Conservation (phyloP, 2,329 filamentous ascomycete species). For the Claviceps purpurea region DNA sequence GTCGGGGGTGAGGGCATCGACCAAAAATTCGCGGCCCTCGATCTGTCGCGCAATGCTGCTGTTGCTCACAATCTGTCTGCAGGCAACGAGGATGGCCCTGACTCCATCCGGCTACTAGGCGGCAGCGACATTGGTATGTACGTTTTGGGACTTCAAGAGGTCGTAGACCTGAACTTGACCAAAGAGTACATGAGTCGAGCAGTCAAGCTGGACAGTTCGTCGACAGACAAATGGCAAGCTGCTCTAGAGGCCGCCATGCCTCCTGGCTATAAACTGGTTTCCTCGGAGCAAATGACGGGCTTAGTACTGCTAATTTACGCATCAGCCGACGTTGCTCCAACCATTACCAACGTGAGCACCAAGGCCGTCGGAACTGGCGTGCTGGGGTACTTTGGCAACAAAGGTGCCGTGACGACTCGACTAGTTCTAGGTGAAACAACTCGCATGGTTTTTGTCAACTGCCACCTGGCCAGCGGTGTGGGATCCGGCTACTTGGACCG, state of each 20-base stretch:
- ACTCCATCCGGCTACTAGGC: slow-evolving; percentile 33
- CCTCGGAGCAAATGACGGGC: slow-evolving; percentile 76
- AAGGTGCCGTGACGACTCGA: slow-evolving; percentile 73
- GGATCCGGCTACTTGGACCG: slow-evolving; percentile 67
- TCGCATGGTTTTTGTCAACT: slow-evolving; percentile 78
- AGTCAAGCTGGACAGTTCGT: slow-evolving; percentile 57
- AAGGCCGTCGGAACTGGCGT: slow-evolving; percentile 78
- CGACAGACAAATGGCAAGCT: slow-evolving; percentile 67
- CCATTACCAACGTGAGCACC: slow-evolving; percentile 70
- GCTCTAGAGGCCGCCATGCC: slow-evolving; percentile 64
- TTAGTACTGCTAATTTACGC: slow-evolving; percentile 77
- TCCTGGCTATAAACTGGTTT: slow-evolving; percentile 59
- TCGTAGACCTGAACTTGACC: slow-evolving; percentile 72
- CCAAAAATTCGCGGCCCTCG: slow-evolving; percentile 43
- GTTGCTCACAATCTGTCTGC: slow-evolving; percentile 18
- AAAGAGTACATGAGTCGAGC: slow-evolving; percentile 57
- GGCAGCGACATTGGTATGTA: slow-evolving; percentile 74
- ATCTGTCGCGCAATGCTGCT: slow-evolving; percentile 26
- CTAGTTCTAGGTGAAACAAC: slow-evolving; percentile 84
- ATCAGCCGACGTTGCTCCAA: slow-evolving; percentile 58
- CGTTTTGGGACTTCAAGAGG: slow-evolving; percentile 80
- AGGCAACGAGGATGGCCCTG: slow-evolving; percentile 21
- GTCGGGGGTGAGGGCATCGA: slow-evolving; percentile 60
- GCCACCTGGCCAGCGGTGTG: slow-evolving; percentile 76
- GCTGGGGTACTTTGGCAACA: slow-evolving; percentile 91